Evolutionary conservation across 768 basidiomycete species (phyloP).

Genomic region (Termitomyces sp.): DNA sequence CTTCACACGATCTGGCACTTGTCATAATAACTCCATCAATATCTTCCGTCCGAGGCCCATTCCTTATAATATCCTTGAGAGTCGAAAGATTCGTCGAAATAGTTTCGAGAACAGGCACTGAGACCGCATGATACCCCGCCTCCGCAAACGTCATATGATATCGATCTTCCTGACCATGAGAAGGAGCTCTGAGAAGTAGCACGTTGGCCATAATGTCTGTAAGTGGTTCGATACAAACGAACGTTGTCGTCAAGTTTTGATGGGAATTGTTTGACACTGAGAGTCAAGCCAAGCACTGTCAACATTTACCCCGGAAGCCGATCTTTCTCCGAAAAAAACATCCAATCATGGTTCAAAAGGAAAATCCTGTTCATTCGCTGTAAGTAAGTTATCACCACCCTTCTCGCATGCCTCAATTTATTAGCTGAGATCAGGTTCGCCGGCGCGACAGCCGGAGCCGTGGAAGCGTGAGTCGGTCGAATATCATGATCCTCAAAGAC

Average conservation of each 20-base stretch:
- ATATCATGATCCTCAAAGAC: constrained; percentile 21
- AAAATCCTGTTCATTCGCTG: constrained; percentile 82
- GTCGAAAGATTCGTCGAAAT: constrained; percentile 39
- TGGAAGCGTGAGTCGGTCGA: constrained; percentile 69
- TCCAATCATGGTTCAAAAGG: constrained; percentile 48
- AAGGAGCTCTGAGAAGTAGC: constrained; percentile 38
- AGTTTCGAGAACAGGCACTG: constrained; percentile 73
- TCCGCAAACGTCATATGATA: constrained; percentile 49
- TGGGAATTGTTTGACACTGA: constrained; percentile 3
- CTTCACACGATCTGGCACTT: constrained; percentile 71
- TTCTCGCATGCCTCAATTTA: background rate
- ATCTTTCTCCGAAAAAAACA: background rate
- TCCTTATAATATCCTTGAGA: constrained; percentile 36
- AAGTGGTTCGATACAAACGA: background rate
- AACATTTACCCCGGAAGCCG: background rate
- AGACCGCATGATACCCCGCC: constrained; percentile 45
- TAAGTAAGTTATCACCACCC: constrained; percentile 18
- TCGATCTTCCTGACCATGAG: constrained; percentile 39
- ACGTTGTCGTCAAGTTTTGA: background rate
- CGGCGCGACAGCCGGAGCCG: constrained; percentile 86
- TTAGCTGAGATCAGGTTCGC: constrained; percentile 44
- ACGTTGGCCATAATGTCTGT: constrained; percentile 25
- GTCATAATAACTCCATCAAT: constrained; percentile 70
- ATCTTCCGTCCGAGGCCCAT: constrained; percentile 25
- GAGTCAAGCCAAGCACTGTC: constrained; percentile 2